These are phyloP conservation scores for Wickerhamiella occidentalis DNA, from an alignment of 805 yeast species.

Conservation along the genomic window DNA sequence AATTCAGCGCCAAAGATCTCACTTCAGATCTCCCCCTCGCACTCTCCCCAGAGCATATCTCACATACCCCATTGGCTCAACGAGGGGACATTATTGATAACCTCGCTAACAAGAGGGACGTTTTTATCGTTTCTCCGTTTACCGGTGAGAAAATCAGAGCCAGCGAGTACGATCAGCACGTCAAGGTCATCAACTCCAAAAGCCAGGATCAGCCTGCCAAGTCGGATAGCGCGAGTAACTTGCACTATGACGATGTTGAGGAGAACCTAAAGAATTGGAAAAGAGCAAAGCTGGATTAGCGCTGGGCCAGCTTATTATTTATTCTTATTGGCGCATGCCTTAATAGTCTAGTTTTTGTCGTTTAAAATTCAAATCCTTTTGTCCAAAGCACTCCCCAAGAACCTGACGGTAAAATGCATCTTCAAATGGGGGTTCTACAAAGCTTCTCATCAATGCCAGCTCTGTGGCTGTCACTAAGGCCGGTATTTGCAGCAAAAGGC, in stretches of 20 bases:
- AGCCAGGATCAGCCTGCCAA: slow-evolving; percentile 35
- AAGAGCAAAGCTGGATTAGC: not conserved
- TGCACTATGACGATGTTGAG: slow-evolving; percentile 6
- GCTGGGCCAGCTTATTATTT: not conserved
- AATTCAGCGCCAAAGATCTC: slow-evolving; percentile 40
- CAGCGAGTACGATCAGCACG: slow-evolving; percentile 50
- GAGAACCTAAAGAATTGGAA: slow-evolving; percentile 9
- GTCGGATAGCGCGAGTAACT: slow-evolving; percentile 24
- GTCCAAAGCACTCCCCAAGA: slow-evolving; percentile 18
- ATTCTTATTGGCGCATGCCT: not conserved
- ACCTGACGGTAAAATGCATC: slow-evolving; percentile 13
- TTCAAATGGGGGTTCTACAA: not conserved
- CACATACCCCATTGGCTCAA: slow-evolving; percentile 36
- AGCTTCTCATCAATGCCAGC: slow-evolving; percentile 31
- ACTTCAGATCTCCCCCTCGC: slow-evolving; percentile 37
- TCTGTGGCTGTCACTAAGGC: slow-evolving; percentile 31
- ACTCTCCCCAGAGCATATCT: slow-evolving; percentile 9
- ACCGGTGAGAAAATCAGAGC: slow-evolving; percentile 63
- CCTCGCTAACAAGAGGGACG: slow-evolving; percentile 12
- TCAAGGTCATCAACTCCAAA: slow-evolving; percentile 30
- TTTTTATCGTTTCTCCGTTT: slow-evolving; percentile 56
- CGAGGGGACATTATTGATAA: slow-evolving; percentile 22
- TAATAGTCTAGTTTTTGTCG: not conserved
- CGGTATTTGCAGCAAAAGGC: slow-evolving; percentile 32
- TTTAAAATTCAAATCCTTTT: slow-evolving; percentile 15